phyloP scores from a whole-genome alignment of 371 early-diverging fungal genomes.

The Mortierella polycephala region DNA sequence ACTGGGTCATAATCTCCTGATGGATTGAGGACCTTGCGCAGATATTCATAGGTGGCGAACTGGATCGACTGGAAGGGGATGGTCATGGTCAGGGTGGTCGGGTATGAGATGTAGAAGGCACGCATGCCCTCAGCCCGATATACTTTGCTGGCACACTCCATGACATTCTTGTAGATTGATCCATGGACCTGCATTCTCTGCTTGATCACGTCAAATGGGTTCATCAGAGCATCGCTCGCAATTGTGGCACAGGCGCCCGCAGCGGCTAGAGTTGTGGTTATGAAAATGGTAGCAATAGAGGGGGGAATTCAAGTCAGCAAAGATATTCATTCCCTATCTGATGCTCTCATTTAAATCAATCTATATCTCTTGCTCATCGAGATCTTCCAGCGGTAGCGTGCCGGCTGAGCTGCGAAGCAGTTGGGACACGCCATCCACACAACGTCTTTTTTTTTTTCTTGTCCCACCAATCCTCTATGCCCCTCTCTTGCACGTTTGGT shows the following conservation, averaged over 20 bases:
- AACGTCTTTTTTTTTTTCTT: no score
- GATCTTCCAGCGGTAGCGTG: no score
- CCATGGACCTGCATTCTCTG: slow-evolving; percentile 92
- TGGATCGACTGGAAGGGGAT: slow-evolving; percentile 94
- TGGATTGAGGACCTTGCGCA: slow-evolving; percentile 81
- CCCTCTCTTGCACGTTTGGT: no score
- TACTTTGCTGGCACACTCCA: slow-evolving; percentile 74
- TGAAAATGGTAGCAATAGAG: no score
- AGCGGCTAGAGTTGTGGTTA: slow-evolving; percentile 58
- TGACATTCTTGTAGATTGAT: slow-evolving; percentile 66
- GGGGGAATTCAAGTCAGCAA: neutral
- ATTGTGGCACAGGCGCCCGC: slow-evolving; percentile 95
- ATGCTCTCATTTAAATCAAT: no score
- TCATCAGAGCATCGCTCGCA: slow-evolving; percentile 91
- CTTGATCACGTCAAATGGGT: slow-evolving; percentile 96
- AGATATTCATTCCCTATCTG: no score
- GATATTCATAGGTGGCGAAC: slow-evolving; percentile 90
- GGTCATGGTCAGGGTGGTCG: slow-evolving; percentile 90
- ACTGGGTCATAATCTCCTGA: slow-evolving; percentile 82
- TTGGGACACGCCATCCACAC: no score
- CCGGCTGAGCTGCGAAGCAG: no score
- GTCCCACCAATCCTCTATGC: no score
- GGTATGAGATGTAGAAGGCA: slow-evolving; percentile 93
- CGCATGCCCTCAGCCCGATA: slow-evolving; percentile 78
- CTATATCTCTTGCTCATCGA: no score